phyloP scores from a whole-genome alignment of 2,329 filamentous ascomycete genomes.

The Colletotrichum liaoningense region DNA sequence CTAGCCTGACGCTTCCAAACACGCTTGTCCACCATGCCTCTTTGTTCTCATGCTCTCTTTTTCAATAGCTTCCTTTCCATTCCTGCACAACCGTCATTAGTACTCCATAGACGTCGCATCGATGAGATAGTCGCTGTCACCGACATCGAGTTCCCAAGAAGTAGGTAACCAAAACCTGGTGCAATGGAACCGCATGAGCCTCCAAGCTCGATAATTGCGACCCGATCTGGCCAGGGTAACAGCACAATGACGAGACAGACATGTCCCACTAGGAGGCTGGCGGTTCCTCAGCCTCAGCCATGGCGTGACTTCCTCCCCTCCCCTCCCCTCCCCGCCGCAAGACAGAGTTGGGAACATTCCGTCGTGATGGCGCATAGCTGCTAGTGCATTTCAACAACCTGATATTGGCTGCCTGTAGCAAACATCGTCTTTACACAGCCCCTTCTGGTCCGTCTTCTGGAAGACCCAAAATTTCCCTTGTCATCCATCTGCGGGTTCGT shows the following conservation, averaged over 20 bases:
- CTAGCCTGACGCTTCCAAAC: background rate
- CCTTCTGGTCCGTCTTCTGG: background rate
- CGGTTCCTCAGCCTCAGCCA: constrained; percentile 22
- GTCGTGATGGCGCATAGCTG: background rate
- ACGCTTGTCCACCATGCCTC: background rate
- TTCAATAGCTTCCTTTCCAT: background rate
- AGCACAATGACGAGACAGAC: background rate
- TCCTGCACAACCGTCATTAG: too few relatives aligned
- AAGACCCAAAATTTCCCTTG: background rate
- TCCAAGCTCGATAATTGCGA: background rate
- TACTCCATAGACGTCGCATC: background rate
- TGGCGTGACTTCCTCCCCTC: constrained; percentile 2
- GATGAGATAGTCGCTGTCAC: background rate
- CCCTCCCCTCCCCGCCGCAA: too few relatives aligned
- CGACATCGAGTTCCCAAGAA: background rate
- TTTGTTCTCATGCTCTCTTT: background rate
- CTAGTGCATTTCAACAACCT: background rate
- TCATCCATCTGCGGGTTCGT: too few relatives aligned
- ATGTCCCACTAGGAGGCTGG: constrained; percentile 3
- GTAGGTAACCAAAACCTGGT: background rate
- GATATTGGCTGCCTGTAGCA: background rate
- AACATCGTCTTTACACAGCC: background rate
- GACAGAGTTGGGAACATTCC: background rate
- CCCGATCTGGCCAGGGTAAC: background rate
- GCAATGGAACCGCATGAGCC: background rate